Evolutionary conservation across 176 grass and related monocot species (phyloP).

Genomic region (Musa troglodytarum): DNA sequence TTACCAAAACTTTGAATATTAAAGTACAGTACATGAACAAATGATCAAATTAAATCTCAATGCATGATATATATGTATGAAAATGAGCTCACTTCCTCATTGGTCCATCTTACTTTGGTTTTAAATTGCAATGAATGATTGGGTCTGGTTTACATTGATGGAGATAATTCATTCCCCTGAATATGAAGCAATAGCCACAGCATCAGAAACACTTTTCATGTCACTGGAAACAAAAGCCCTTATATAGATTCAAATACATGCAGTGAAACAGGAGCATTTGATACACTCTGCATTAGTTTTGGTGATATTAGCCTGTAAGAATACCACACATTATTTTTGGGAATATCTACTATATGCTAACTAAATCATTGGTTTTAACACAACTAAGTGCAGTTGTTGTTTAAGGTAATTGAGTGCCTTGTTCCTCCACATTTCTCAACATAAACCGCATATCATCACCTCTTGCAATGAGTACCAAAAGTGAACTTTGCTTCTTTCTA

Average conservation of each 20-base stretch:
- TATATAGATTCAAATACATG: neutral
- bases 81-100: slow-evolving; percentile 25
- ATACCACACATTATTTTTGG: neutral
- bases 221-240: neutral
- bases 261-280: neutral
- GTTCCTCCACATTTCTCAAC: too few species aligned
- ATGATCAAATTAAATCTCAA: slow-evolving; percentile 19
- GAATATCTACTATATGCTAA: neutral
- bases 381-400: neutral
- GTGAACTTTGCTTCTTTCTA: neutral
- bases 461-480: neutral
- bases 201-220: neutral
- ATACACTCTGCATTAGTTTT: neutral
- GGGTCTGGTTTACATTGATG: slow-evolving; percentile 89
- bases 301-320: neutral
- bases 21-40: slow-evolving; percentile 37
- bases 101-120: slow-evolving; percentile 94
- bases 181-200: slow-evolving; percentile 10
- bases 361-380: neutral
- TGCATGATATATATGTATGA: slow-evolving; percentile 7
- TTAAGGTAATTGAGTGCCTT: neutral
- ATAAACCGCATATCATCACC: neutral
- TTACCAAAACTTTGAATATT: slow-evolving; percentile 84
- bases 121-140: slow-evolving; percentile 87
- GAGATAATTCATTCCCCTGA: slow-evolving; percentile 96